Evolutionary conservation across 2,329 filamentous ascomycete species (phyloP).

Genomic region (Sarocladium oryzae): DNA sequence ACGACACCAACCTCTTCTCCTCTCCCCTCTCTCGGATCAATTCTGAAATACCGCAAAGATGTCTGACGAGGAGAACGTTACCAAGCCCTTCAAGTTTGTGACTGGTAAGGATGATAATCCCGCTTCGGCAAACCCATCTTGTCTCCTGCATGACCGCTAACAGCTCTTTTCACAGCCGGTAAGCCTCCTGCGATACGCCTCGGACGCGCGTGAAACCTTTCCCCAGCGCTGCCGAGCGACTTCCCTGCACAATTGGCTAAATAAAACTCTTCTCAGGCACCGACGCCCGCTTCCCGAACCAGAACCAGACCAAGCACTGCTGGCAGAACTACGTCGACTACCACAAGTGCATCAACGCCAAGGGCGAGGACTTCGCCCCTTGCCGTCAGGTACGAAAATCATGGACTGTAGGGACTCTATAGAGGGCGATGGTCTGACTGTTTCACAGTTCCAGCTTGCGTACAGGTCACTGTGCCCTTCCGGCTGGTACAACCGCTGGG

Average conservation of each 20-base stretch:
- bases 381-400: constrained; percentile 77
- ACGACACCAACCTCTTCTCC: constrained; percentile 15
- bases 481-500: constrained; percentile 90
- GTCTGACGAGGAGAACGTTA: constrained; percentile 67
- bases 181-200: constrained; percentile 22
- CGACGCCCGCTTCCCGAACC: constrained; percentile 97
- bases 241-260: constrained; percentile 12
- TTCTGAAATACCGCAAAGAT: constrained; percentile 78
- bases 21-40: constrained; percentile 15
- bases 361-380: constrained; percentile 96
- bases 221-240: constrained; percentile 12
- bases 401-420: background rate
- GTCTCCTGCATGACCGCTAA: constrained; percentile 25
- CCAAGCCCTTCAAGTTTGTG: constrained; percentile 99
- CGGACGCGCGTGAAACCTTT: constrained; percentile 14
- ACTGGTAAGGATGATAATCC: constrained; percentile 66
- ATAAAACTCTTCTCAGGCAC: constrained; percentile 57
- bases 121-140: constrained; percentile 17
- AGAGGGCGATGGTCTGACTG: constrained; percentile 14
- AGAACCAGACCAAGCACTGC: constrained; percentile 99
- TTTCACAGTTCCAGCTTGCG: constrained; percentile 78
- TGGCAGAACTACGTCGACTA: constrained; percentile 99
- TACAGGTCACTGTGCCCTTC: constrained; percentile 97
- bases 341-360: constrained; percentile 98
- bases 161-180: constrained; percentile 35